These are phyloP conservation scores for Colletotrichum gloeosporioides DNA, from an alignment of 2,329 filamentous ascomycete genomes.

Conservation along the genomic window DNA sequence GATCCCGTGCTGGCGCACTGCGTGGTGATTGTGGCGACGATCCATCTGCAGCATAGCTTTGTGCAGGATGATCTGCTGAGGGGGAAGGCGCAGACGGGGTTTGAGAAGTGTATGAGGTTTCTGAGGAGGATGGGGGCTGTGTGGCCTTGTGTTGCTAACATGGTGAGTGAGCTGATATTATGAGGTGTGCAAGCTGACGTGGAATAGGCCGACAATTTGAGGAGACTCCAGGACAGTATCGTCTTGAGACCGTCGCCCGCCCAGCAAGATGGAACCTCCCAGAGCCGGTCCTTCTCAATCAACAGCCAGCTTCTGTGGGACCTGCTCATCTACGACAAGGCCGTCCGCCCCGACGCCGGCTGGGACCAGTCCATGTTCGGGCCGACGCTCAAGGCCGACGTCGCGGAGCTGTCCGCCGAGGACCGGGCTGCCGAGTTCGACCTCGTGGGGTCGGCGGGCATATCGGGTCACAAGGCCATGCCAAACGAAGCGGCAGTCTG, in stretches of 20 bases:
- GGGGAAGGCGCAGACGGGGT: slow-evolving; percentile 28
- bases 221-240: slow-evolving; percentile 37
- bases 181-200: not conserved
- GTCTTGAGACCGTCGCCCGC: not conserved
- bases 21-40: slow-evolving; percentile 57
- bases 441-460: slow-evolving; percentile 41
- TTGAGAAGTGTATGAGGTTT: slow-evolving; percentile 32
- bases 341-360: slow-evolving; percentile 27
- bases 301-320: slow-evolving; percentile 40
- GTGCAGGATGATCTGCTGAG: slow-evolving; percentile 31
- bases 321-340: slow-evolving; percentile 39
- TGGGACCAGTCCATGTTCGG: slow-evolving; percentile 29
- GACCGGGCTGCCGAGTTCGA: slow-evolving; percentile 34
- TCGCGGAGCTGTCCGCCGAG: not conserved
- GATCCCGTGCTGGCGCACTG: slow-evolving; percentile 43
- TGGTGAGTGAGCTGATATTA: slow-evolving; percentile 21
- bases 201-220: slow-evolving; percentile 28
- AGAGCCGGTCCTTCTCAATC: slow-evolving; percentile 30
- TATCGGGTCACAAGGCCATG: slow-evolving; percentile 42
- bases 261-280: not conserved
- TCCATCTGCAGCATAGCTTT: slow-evolving; percentile 59
- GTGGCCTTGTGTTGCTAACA: slow-evolving; percentile 29
- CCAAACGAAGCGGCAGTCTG: slow-evolving; percentile 36
- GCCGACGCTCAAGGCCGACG: slow-evolving; percentile 7
- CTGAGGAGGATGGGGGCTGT: slow-evolving; percentile 26